Evolutionary conservation across 2,329 filamentous ascomycete genomes (phyloP), one percentile per base, ranked within the genome.

Genomic region (Cytospora leucostoma): DNA sequence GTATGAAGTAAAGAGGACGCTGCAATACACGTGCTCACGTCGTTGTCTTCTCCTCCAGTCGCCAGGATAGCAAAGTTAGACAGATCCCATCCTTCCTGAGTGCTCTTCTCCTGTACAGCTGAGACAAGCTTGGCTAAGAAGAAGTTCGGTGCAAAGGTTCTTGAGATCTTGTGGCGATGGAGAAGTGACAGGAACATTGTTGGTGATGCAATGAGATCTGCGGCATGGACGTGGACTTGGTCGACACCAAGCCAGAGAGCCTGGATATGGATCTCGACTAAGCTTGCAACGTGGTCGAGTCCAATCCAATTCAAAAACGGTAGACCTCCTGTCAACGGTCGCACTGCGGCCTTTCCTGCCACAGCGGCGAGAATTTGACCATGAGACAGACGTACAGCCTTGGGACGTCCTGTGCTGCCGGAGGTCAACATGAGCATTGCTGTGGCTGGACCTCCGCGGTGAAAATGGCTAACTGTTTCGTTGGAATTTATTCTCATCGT

Each of bases 231-330:
- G 59, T 83, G 80, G 13, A 85, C 68, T 67, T 85, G 82, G 49
- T 77, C 71, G 0, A 72, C 71, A 7, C 74, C 74, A 2, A 76
- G 65, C 34, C 65, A 73, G 56, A 84, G 67, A 1, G 83, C 80
- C 11, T 78, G 77, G 0, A 86, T 69, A 66, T 86, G 84, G n/a
- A 81, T 78, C 59, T 86, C 80, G 1, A 75, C 72, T 1, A 87
- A 70, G 62, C 72, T 78, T 0, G 79, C 84, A 11, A 84, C 82
- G 63, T 86, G 84, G 65, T 86, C 82, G 7, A 85, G 71, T 0
- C 76, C 75, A 17, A 83, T 77, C 81, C 80, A 84, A 63, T 79
- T 81, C 5, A 84, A 67, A 38, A 80, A 77, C 74, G 68, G 15
- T 73, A 66, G 7, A 72, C 70, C 4, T 65, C 53, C 0, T 70